Percentiles rank a stretch among this genome's conserved stretches.
Conservation (phyloP, 2,329 filamentous ascomycete species). For the Trichoderma arundinaceum region DNA sequence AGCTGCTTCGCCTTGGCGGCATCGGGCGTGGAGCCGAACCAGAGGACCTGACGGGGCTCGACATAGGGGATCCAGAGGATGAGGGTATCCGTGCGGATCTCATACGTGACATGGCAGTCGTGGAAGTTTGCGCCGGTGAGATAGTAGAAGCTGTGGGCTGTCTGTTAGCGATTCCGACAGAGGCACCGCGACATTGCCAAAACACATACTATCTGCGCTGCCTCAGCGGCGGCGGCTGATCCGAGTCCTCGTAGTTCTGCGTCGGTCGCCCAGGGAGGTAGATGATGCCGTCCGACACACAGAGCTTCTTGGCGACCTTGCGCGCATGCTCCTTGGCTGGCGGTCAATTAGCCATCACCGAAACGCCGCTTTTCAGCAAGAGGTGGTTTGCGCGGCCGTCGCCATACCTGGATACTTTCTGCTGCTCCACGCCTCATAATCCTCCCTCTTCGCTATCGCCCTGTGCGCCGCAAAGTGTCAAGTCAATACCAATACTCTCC, state of each 20-base stretch:
- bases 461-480: too few species aligned
- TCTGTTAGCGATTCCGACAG: background rate
- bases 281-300: conserved; percentile 57
- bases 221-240: conserved; percentile 60
- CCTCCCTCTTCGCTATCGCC: conserved; percentile 24
- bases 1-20: conserved; percentile 64
- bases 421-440: conserved; percentile 30
- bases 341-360: background rate
- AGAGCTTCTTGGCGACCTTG: conserved; percentile 60
- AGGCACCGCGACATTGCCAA: too few species aligned
- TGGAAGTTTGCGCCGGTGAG: conserved; percentile 60
- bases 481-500: too few species aligned
- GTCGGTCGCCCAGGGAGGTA: conserved; percentile 61
- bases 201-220: conserved; percentile 62
- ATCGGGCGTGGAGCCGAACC: conserved; percentile 66
- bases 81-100: conserved; percentile 64
- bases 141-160: conserved; percentile 60
- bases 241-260: conserved; percentile 62
- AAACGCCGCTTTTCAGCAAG: background rate
- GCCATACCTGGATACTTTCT: conserved; percentile 50
- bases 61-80: conserved; percentile 76
- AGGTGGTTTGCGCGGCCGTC: background rate
- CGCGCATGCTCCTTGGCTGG: conserved; percentile 62
- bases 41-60: conserved; percentile 65
- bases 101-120: conserved; percentile 62